Base-by-base conservation (phyloP, 345 rosid species). In the Rhodamnia rubescens region DNA sequence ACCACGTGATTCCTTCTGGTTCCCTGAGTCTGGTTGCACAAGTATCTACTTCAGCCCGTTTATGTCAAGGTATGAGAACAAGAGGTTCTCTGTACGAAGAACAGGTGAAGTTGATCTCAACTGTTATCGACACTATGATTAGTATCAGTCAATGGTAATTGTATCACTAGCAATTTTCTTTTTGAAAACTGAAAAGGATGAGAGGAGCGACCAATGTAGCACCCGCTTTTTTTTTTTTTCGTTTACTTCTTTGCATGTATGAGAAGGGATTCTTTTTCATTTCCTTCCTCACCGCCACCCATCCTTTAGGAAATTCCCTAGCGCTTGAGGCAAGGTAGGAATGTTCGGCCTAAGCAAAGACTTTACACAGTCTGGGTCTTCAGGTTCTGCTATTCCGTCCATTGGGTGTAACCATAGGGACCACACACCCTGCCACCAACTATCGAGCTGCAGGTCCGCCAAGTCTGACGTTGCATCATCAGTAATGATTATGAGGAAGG, bases 361-460 rank as follows among this genome's bases (percentile, higher is more conserved):
- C 47, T 44, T 44, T 44, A 6, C 47, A 44, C 8, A 8, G 47
- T 44, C 47, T 6, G 47, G 47, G 47, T 44, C 47, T 44, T 44
- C 47, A 44, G 47, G 47, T 5, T 44, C 47, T 44, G 47, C 47
- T 44, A 44, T 44, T 44, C 47, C 75, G 22, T 29, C 75, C 75
- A 21, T 15, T 64, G 42, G 75, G 22, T 8, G 8, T 64, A 29
- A 64, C 75, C 75, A 64, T 64, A 29, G 75, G 75, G 44, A 64
- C 75, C 18, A 22, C 44, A 29, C 75, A 55, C 5, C 75, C 20
- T 16, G 75, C 75, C 75, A 32, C 44, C 15, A 64, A 64, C 32
- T 32, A 64, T 32, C 3, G 4, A 64, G 2, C 32, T 4, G 44
- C 0, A 0, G 20, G 24, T 64, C 44, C 0, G 1, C 6, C 2